These are phyloP conservation scores for Lentinula guzmanii DNA, from an alignment of 768 basidiomycete genomes.

Conservation along the genomic window DNA sequence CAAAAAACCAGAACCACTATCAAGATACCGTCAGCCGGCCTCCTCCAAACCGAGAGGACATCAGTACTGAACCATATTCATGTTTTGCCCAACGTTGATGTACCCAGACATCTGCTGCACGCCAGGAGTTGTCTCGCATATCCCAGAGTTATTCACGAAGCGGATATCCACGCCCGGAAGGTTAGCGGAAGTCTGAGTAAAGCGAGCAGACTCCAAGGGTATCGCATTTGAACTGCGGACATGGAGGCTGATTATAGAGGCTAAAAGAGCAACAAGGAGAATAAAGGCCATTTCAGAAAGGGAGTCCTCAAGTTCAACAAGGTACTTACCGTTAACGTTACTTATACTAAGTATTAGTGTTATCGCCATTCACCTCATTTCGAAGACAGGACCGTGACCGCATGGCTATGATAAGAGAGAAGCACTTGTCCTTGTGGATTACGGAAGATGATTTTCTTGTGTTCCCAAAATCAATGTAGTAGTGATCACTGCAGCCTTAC, in stretches of 20 bases:
- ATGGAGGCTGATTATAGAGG: neutral
- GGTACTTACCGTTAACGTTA: neutral
- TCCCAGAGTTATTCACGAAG: slow-evolving; percentile 38
- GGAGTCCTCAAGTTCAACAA: too few relatives aligned
- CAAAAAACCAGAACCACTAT: slow-evolving; percentile 79
- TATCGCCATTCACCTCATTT: neutral
- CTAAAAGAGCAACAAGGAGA: neutral
- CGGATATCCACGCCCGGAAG: slow-evolving; percentile 12
- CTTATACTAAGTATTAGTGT: neutral
- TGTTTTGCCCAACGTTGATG: slow-evolving; percentile 38
- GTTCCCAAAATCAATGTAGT: too few relatives aligned
- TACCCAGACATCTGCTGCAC: slow-evolving; percentile 48
- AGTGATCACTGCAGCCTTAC: neutral
- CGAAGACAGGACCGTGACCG: neutral
- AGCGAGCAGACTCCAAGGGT: neutral
- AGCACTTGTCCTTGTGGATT: neutral
- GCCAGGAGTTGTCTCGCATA: slow-evolving; percentile 48
- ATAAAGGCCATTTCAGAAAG: neutral
- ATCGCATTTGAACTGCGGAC: neutral
- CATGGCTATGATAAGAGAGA: neutral
- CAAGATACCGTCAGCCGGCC: neutral
- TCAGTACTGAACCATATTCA: slow-evolving; percentile 36
- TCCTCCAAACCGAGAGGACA: neutral
- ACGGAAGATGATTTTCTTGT: too few relatives aligned
- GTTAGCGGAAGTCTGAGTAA: slow-evolving; percentile 8